These are phyloP conservation scores for Aphanoascus verrucosus DNA, from an alignment of 2,329 filamentous ascomycete species.

Conservation along the genomic window DNA sequence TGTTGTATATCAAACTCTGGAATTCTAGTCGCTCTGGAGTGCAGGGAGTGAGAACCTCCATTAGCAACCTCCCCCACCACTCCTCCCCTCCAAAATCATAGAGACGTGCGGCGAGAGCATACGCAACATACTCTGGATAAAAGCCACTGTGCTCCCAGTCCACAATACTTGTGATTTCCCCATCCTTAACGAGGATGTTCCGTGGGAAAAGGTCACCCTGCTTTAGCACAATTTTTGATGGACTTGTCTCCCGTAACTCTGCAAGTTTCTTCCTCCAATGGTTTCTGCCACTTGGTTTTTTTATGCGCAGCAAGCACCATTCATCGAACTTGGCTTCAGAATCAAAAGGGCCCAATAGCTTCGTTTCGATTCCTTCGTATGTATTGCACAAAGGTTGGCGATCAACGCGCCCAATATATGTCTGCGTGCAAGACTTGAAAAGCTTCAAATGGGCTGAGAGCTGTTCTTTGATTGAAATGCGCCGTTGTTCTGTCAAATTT, in stretches of 20 bases:
- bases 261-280: not conserved
- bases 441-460: slow-evolving; percentile 8
- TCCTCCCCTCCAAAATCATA: not conserved
- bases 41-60: slow-evolving; percentile 4
- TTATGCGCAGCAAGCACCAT: slow-evolving; percentile 5
- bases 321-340: slow-evolving; percentile 17
- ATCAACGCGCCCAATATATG: slow-evolving; percentile 17
- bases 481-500: slow-evolving; percentile 6
- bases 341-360: slow-evolving; percentile 16
- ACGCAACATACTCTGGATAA: slow-evolving; percentile 15
- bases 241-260: not conserved
- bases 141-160: slow-evolving; percentile 20
- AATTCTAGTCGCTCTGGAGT: slow-evolving; percentile 5
- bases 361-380: slow-evolving; percentile 10
- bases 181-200: slow-evolving; percentile 17
- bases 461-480: slow-evolving; percentile 6
- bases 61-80: slow-evolving; percentile 7
- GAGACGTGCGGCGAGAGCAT: not conserved
- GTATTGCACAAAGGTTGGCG: slow-evolving; percentile 12
- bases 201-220: slow-evolving; percentile 18
- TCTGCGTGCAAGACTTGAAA: slow-evolving; percentile 15
- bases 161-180: slow-evolving; percentile 17
- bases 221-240: slow-evolving; percentile 8
- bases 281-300: not conserved
- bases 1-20: slow-evolving; percentile 4